Conservation (phyloP, 306 rosid species). For the Prunus campanulata region DNA sequence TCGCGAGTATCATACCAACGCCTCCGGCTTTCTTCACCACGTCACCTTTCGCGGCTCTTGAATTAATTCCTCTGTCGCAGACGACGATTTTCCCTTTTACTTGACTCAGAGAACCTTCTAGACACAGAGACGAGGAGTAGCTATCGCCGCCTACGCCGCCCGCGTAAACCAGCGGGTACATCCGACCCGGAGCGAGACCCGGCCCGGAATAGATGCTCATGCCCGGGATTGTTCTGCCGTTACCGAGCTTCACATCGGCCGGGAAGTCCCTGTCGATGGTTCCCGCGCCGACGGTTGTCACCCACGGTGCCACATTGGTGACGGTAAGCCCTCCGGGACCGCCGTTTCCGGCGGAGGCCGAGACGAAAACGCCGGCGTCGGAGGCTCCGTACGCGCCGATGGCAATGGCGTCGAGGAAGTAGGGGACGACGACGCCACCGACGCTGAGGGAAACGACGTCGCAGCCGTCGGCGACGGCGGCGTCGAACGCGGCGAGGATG, state of each 20-base stretch:
- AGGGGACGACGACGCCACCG: slow-evolving; percentile 90
- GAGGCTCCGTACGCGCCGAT: slow-evolving; percentile 70
- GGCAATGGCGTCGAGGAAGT: slow-evolving; percentile 72
- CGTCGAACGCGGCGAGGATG: slow-evolving; percentile 83
- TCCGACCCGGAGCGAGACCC: slow-evolving; percentile 56
- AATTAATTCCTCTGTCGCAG: slow-evolving; percentile 85
- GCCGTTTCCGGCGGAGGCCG: slow-evolving; percentile 84
- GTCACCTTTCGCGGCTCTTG: slow-evolving; percentile 81
- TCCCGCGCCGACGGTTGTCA: slow-evolving; percentile 90
- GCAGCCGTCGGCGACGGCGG: slow-evolving; percentile 74
- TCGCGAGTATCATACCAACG: slow-evolving; percentile 77
- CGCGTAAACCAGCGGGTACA: slow-evolving; percentile 71
- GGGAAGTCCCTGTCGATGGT: slow-evolving; percentile 87
- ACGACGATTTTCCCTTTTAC: slow-evolving; percentile 74
- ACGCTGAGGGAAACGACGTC: slow-evolving; percentile 82
- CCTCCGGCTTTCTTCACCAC: slow-evolving; percentile 86
- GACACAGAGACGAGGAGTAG: slow-evolving; percentile 76
- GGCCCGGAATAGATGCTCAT: slow-evolving; percentile 77
- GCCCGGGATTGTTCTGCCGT: slow-evolving; percentile 53
- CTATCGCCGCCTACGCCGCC: slow-evolving; percentile 68
- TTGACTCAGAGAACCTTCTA: slow-evolving; percentile 72
- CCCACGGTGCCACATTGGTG: slow-evolving; percentile 89
- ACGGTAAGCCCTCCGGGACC: slow-evolving; percentile 88
- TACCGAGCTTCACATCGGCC: slow-evolving; percentile 77
- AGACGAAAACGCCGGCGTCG: slow-evolving; percentile 60